Evolutionary conservation across 1,284 basidiomycete genomes (phyloP).

Genomic region (Singerocomus inundabilis): DNA sequence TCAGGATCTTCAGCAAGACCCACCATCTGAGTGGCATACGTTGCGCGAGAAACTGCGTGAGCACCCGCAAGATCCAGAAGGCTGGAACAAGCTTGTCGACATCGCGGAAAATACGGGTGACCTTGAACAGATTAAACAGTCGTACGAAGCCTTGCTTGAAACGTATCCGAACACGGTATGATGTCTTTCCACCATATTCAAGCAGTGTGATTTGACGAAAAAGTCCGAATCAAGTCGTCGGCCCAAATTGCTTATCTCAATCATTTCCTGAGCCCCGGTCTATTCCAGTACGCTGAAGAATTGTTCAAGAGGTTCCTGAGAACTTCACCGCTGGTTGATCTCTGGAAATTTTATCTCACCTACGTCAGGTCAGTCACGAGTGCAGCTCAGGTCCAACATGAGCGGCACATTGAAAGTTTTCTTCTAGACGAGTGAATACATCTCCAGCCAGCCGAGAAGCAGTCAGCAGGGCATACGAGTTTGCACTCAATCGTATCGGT

Average conservation of each 20-base stretch:
- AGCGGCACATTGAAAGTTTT: conserved; percentile 11
- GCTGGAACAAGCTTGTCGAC: conserved; percentile 61
- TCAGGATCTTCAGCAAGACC: conserved; percentile 30
- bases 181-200: conserved; percentile 19
- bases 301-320: conserved; percentile 82
- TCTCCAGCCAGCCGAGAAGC: conserved; percentile 64
- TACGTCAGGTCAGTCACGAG: conserved; percentile 66
- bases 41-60: conserved; percentile 46
- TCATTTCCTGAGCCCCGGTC: conserved; percentile 66
- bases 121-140: conserved; percentile 59
- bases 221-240: conserved; percentile 50
- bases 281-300: conserved; percentile 71
- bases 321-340: conserved; percentile 78
- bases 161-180: conserved; percentile 68
- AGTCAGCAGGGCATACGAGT: conserved; percentile 91
- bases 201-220: conserved; percentile 28
- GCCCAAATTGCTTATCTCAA: conserved; percentile 82
- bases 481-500: conserved; percentile 87
- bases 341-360: conserved; percentile 84
- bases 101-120: conserved; percentile 59
- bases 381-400: conserved; percentile 6
- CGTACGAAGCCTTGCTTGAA: conserved; percentile 65
- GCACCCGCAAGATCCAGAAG: conserved; percentile 56
- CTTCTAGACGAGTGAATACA: conserved; percentile 50
- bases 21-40: conserved; percentile 48